Base-by-base conservation (phyloP, 2,329 filamentous ascomycete species). In the Apiospora hydei region DNA sequence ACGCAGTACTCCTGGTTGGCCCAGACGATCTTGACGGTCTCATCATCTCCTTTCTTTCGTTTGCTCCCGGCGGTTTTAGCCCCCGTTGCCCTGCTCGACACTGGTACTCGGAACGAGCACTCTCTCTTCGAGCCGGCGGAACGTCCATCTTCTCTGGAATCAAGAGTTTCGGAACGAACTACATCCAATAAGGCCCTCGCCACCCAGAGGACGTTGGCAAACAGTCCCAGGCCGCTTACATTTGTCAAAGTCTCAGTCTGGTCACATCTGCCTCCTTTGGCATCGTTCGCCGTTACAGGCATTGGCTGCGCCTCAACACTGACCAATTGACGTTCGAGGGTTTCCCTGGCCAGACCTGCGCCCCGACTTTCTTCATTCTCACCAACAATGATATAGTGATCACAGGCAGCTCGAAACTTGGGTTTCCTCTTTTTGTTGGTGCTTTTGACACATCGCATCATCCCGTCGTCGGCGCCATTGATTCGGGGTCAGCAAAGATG, bases 401-500 rank as follows among this genome's bases (percentile, higher is more conserved):
- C 57, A n/a, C 13, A 64, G 34, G 21, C 57, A n/a, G 34, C 57
- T 68, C 44, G 41, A 46, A 68, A 46, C 66, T 34, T 46, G 13
- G 46, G 66, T 47, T 47, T 68, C 66, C 21, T 67, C 61, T 30
- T 44, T 24, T 16, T 26, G 34, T 18, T 46, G 43, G 66, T 34
- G 41, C 66, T 68, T 41, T 64, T 49, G 64, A 71, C 26, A 26
- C 66, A 26, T 41, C 66, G 38, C 66, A 67, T 43, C 41, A 71
- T 46, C 51, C 47, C 43, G 47, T 70, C 30, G 51, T 72, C 70
- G 46, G 43, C 61, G 57, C 38, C 34, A 57, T 72, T 68, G 69
- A 70, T 53, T 57, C 71, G 44, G 70, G 73, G 67, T 61, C 66
- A 70, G 67, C 64, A 69, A 82, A 75, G 70, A 97, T 97, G 94